These are phyloP conservation scores for Candida chauliodis DNA, from an alignment of 805 yeast species.

Conservation along the genomic window DNA sequence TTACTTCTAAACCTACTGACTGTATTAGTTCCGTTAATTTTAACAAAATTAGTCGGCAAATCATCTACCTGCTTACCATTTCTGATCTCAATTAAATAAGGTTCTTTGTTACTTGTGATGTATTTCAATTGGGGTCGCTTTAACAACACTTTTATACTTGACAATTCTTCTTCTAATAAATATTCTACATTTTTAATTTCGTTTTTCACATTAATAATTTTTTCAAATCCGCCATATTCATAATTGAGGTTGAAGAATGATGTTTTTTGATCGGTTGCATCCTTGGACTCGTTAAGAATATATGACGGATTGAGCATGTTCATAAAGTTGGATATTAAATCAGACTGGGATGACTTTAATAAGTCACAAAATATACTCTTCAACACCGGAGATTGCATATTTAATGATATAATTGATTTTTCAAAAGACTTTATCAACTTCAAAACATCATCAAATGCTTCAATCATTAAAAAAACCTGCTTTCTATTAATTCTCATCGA, in stretches of 20 bases:
- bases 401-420: slow-evolving; percentile 23
- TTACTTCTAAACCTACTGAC: slow-evolving; percentile 77
- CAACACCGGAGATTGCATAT: slow-evolving; percentile 35
- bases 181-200: slow-evolving; percentile 43
- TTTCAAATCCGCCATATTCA: slow-evolving; percentile 22
- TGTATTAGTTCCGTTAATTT: slow-evolving; percentile 63
- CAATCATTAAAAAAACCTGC: slow-evolving; percentile 30
- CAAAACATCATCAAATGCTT: slow-evolving; percentile 25
- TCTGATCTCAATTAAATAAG: slow-evolving; percentile 74
- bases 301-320: slow-evolving; percentile 49
- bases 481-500: slow-evolving; percentile 26
- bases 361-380: slow-evolving; percentile 35
- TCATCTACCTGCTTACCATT: slow-evolving; percentile 49
- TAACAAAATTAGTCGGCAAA: slow-evolving; percentile 75
- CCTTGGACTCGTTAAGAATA: slow-evolving; percentile 48
- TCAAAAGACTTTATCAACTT: slow-evolving; percentile 27
- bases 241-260: slow-evolving; percentile 31
- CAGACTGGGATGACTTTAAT: slow-evolving; percentile 23
- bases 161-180: slow-evolving; percentile 52
- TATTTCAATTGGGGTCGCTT: slow-evolving; percentile 57
- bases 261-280: slow-evolving; percentile 41
- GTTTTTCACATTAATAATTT: slow-evolving; percentile 31
- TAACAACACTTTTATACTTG: slow-evolving; percentile 39
- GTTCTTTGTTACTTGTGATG: slow-evolving; percentile 57
- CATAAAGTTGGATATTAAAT: slow-evolving; percentile 34